A percentile compares a stretch with the other conserved stretches of the same genome.
Conservation (phyloP, 192 early-diverging fungal species). For the Pilobolus umbonatus region DNA sequence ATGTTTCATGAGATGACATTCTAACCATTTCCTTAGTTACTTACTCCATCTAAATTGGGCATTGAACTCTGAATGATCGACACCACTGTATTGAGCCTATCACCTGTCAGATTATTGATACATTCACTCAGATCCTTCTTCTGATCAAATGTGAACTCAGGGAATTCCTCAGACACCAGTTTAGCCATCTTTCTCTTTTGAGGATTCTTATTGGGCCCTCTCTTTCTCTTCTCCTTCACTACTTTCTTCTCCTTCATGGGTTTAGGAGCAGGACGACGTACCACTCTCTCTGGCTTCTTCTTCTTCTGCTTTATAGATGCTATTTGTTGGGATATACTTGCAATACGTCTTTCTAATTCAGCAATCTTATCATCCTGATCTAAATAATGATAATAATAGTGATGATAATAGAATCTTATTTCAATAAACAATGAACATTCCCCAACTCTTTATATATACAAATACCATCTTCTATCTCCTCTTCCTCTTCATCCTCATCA, state of each 20-base stretch:
- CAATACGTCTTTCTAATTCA: conserved; percentile 37
- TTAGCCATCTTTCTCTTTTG: neutral
- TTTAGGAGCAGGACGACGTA: conserved; percentile 5
- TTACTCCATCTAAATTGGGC: conserved; percentile 55
- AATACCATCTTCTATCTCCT: conserved; percentile 15
- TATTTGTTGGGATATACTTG: conserved; percentile 34
- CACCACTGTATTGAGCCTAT: conserved; percentile 63
- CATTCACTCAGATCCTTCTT: conserved; percentile 79
- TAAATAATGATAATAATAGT: neutral
- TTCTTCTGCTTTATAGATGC: conserved; percentile 34
- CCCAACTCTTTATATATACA: neutral
- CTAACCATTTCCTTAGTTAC: too few species aligned
- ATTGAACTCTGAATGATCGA: conserved; percentile 66
- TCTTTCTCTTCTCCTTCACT: conserved; percentile 9
- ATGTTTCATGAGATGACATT: too few species aligned
- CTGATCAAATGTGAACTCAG: conserved; percentile 76
- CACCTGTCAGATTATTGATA: conserved; percentile 58
- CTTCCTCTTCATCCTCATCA: conserved; percentile 18
- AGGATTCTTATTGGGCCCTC: neutral
- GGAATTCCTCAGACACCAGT: conserved; percentile 31
- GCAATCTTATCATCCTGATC: conserved; percentile 35
- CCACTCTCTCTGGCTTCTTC: conserved; percentile 19
- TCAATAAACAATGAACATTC: too few species aligned
- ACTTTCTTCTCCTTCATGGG: conserved; percentile 5
- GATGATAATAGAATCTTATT: too few species aligned